phyloP scores from a whole-genome alignment of 345 rosid genomes.

The Syzygium grande region DNA sequence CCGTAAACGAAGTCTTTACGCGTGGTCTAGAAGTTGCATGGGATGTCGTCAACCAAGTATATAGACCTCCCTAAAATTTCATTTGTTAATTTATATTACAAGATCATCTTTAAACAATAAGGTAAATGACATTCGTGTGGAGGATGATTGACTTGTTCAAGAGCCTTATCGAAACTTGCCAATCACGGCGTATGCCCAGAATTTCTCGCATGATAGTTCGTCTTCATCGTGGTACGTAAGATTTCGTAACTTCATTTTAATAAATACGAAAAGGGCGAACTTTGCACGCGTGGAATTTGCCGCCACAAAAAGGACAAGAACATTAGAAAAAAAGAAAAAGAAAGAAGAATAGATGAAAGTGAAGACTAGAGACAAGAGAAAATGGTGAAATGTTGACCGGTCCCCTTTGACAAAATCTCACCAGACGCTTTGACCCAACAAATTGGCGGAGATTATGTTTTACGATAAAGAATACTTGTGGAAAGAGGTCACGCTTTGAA shows the following conservation, averaged over 20 bases:
- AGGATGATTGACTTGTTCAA: not conserved
- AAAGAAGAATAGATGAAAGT: not conserved
- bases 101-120: not conserved
- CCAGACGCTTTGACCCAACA: not conserved
- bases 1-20: not conserved
- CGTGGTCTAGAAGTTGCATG: not conserved
- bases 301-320: not conserved
- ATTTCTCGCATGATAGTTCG: not conserved
- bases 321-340: not conserved
- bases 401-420: not conserved
- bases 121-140: too few species aligned
- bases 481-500: not conserved
- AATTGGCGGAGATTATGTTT: not conserved
- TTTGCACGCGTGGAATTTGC: not conserved
- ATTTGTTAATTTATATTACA: not conserved
- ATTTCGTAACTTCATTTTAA: not conserved
- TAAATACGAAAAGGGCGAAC: not conserved
- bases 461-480: not conserved
- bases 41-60: not conserved
- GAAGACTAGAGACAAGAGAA: not conserved
- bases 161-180: not conserved
- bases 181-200: rapidly evolving
- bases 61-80: not conserved
- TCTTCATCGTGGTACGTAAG: not conserved
- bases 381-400: not conserved